Conservation (phyloP, 208 protist genomes). For the Polymyxa betae region DNA sequence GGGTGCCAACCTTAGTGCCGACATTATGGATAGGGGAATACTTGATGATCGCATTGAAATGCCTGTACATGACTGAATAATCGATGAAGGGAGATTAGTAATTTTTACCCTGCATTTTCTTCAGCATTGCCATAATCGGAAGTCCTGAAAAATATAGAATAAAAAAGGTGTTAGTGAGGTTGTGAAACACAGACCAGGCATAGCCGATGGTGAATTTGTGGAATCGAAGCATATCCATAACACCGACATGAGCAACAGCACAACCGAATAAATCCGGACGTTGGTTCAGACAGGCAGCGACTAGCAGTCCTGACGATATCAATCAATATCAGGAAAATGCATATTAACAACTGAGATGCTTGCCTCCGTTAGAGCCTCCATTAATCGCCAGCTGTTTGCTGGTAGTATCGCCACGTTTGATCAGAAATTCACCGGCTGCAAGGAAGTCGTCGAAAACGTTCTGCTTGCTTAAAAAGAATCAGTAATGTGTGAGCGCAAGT, state of each 20-base stretch:
- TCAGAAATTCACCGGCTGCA: constrained; percentile 52
- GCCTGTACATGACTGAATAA: constrained; percentile 49
- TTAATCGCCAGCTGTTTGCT: constrained; percentile 49
- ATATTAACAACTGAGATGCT: not conserved
- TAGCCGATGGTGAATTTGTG: constrained; percentile 66
- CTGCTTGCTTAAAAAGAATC: constrained; percentile 45
- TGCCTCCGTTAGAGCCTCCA: constrained; percentile 62
- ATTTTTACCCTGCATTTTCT: not conserved
- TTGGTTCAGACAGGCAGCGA: constrained; percentile 59
- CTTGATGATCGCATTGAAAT: constrained; percentile 53
- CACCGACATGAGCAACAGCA: constrained; percentile 58
- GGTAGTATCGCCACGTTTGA: constrained; percentile 49
- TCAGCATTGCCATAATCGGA: constrained; percentile 43
- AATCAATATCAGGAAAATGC: not conserved
- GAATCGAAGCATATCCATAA: constrained; percentile 64
- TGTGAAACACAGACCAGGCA: constrained; percentile 41
- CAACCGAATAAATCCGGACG: constrained; percentile 63
- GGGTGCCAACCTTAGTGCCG: not conserved
- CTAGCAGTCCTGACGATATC: constrained; percentile 25
- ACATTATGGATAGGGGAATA: constrained; percentile 61
- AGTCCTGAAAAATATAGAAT: not conserved
- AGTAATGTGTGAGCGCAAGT: not conserved
- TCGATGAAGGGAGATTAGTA: not conserved
- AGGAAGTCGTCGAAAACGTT: constrained; percentile 67
- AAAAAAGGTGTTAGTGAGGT: not conserved